These are phyloP conservation scores for Tricholoma bakamatsutake DNA, from an alignment of 768 basidiomycete genomes.

Conservation along the genomic window DNA sequence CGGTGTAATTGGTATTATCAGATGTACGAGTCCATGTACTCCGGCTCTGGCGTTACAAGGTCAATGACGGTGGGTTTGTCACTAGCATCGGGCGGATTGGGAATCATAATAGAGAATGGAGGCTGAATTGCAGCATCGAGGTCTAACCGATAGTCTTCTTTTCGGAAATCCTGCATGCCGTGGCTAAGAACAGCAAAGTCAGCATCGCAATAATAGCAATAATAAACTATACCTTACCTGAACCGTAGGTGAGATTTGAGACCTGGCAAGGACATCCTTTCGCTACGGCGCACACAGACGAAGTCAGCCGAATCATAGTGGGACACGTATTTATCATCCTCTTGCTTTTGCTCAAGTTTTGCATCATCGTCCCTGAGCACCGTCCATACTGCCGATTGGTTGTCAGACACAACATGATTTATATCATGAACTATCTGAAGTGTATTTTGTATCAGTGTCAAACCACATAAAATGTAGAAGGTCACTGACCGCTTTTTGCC, in stretches of 20 bases:
- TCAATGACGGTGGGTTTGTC: not conserved
- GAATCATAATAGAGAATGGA: constrained; percentile 17
- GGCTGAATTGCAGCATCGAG: constrained; percentile 19
- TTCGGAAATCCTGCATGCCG: constrained; percentile 8
- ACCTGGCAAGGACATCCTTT: constrained; percentile 5
- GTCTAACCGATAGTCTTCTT: constrained; percentile 13
- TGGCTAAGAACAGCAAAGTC: constrained; percentile 9
- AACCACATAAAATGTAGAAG: not conserved
- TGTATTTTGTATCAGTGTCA: not conserved
- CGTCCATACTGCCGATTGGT: constrained; percentile 7
- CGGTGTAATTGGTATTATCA: not conserved
- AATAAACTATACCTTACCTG: constrained; percentile 6
- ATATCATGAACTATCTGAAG: constrained; percentile 19
- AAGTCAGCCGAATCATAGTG: constrained; percentile 5
- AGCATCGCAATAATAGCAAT: not conserved
- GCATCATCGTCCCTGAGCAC: constrained; percentile 10
- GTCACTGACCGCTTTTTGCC: constrained; percentile 16
- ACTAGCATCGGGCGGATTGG: not conserved
- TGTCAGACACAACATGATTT: constrained; percentile 12
- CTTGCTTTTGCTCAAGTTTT: constrained; percentile 13
- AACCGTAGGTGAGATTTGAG: constrained; percentile 11
- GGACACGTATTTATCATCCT: constrained; percentile 4
- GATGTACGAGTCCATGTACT: not conserved
- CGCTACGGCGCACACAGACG: constrained; percentile 12
- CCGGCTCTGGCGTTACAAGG: not conserved